Evolutionary conservation across 2,329 filamentous ascomycete genomes (phyloP).

Genomic region (Rosellinia necatrix): DNA sequence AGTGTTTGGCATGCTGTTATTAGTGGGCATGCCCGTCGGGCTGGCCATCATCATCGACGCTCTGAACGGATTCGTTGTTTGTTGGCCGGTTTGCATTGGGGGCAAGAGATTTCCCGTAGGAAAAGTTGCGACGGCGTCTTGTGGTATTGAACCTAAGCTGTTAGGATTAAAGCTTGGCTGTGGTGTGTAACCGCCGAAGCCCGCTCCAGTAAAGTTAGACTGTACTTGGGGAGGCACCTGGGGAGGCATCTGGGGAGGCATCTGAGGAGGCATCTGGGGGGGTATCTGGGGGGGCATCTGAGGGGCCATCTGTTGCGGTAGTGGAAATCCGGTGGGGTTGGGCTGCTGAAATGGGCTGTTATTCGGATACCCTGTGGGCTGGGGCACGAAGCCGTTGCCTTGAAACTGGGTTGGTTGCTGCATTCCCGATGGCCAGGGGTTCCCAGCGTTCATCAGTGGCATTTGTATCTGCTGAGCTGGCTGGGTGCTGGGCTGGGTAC

Average conservation of each 20-base stretch:
- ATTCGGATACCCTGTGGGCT: slow-evolving; percentile 45
- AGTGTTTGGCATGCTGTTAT: slow-evolving; percentile 32
- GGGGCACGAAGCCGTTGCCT: slow-evolving; percentile 39
- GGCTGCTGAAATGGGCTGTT: slow-evolving; percentile 51
- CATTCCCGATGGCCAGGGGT: slow-evolving; percentile 46
- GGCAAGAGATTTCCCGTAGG: slow-evolving; percentile 50
- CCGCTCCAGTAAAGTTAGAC: slow-evolving; percentile 67
- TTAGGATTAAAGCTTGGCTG: slow-evolving; percentile 61
- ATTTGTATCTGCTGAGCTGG: slow-evolving; percentile 36
- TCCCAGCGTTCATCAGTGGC: slow-evolving; percentile 42
- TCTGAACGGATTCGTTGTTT: slow-evolving; percentile 89
- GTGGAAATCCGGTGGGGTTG: slow-evolving; percentile 38
- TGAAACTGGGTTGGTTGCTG: slow-evolving; percentile 41
- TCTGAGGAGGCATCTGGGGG: background rate
- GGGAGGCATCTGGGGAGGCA: slow-evolving; percentile 3
- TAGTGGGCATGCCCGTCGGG: slow-evolving; percentile 52
- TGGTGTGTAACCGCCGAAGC: slow-evolving; percentile 82
- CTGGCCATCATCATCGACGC: slow-evolving; percentile 78
- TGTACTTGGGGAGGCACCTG: slow-evolving; percentile 48
- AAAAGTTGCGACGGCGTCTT: slow-evolving; percentile 59
- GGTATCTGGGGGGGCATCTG: slow-evolving; percentile 50
- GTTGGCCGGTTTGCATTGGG: slow-evolving; percentile 53
- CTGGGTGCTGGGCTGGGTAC: slow-evolving; percentile 49
- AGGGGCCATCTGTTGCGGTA: slow-evolving; percentile 47
- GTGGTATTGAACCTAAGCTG: slow-evolving; percentile 60